Evolutionary conservation across 1,284 basidiomycete genomes (phyloP), one percentile per base, ranked within the genome.

Genomic region (Melampsora larici-populina): DNA sequence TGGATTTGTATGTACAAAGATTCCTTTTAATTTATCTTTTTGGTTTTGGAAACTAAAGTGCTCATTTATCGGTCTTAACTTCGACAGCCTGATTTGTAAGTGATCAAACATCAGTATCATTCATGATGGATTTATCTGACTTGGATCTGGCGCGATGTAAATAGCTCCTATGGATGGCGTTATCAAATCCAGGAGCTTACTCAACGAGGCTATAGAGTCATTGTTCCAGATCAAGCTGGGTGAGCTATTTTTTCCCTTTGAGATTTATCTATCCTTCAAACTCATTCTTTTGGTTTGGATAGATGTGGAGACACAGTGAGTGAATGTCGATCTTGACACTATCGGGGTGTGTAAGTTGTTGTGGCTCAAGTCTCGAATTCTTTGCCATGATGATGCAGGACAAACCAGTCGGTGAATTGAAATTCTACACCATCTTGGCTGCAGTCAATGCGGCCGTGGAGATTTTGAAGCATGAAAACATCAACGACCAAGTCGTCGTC

Each of bases 161-260:
- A 36, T 55, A 63, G 62, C 17, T 17, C 21, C 7, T 63, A 63
- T 63, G 62, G 62, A 26, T 63, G 62, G 62, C n/a, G 62, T 15
- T 63, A 63, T 33, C 62, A 63, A 63, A 63, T 63, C 26, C 15
- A 63, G 17, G n/a, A 29, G 24, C 31, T 63, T 18, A 29, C 62
- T 33, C 15, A 63, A 63, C n/a, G 31, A 24, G 62, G 62, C n/a
- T 63, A 63, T 33, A 26, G 62, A 29, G 62, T 63, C 4, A 63
- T 63, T 33, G 62, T 33, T 33, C 62, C 62, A 2, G 62, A 63
- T 63, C 62, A 63, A 63, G 17, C 26, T 29, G 62, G 62, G n/a
- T 29, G 29, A 55, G 51, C 51, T 24, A 63, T 4, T 4, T 63
- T 63, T 63, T 63, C 26, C 31, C 26, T 26, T 13, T 55, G 13